Conservation (phyloP, 805 yeast genomes). For the Wickerhamomyces bisporus region DNA sequence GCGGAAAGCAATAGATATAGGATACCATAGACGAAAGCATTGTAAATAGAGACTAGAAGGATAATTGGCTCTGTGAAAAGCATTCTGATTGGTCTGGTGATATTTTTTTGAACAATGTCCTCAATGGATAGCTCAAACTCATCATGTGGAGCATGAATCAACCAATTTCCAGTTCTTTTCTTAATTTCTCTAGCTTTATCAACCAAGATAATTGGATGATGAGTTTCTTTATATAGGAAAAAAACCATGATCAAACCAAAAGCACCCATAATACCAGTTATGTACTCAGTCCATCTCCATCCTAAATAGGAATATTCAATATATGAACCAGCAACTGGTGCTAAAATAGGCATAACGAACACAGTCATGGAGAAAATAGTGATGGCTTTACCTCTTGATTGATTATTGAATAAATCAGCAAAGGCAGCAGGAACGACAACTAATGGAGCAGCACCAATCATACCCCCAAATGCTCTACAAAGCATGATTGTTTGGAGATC, state of each 20-base stretch:
- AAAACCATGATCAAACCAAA: constrained; percentile 34
- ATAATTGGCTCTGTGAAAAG: constrained; percentile 67
- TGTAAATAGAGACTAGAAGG: constrained; percentile 62
- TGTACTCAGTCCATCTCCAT: constrained; percentile 81
- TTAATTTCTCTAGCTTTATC: constrained; percentile 60
- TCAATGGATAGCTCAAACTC: constrained; percentile 48
- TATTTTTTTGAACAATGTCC: constrained; percentile 58
- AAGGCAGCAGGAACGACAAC: constrained; percentile 85
- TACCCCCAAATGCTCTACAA: constrained; percentile 76
- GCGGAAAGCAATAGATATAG: constrained; percentile 70
- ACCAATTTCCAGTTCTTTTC: constrained; percentile 74
- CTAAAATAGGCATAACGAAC: constrained; percentile 74
- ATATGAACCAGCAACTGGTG: constrained; percentile 76
- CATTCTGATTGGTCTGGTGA: constrained; percentile 67
- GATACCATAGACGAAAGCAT: constrained; percentile 77
- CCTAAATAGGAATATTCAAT: constrained; percentile 54
- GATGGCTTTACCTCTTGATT: constrained; percentile 70
- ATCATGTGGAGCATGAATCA: constrained; percentile 74
- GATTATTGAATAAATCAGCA: constrained; percentile 71
- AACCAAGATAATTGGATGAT: constrained; percentile 64
- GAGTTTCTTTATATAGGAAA: constrained; percentile 60
- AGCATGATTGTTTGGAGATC: constrained; percentile 73
- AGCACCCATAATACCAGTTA: constrained; percentile 58
- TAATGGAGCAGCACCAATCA: constrained; percentile 78
- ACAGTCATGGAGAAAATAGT: constrained; percentile 67